Evolutionary conservation across 768 basidiomycete genomes (phyloP).

Genomic region (Pleurotus salmoneostramineus): DNA sequence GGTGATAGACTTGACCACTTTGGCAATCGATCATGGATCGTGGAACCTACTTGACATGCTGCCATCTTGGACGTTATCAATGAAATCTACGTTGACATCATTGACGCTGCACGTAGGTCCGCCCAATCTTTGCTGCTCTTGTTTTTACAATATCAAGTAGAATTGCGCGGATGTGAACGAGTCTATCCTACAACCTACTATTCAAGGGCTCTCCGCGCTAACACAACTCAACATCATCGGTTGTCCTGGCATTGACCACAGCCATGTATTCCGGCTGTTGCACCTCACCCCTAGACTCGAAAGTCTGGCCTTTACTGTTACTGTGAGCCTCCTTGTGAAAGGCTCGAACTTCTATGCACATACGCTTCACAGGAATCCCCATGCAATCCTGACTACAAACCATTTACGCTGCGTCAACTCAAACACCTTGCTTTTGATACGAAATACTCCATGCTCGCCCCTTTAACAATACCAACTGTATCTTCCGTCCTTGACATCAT

Average conservation of each 20-base stretch:
- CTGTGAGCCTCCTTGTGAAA: slow-evolving; percentile 33
- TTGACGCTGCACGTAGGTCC: slow-evolving; percentile 61
- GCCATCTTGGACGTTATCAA: slow-evolving; percentile 47
- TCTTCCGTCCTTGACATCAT: slow-evolving; percentile 26
- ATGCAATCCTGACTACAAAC: slow-evolving; percentile 20
- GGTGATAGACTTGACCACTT: slow-evolving; percentile 32
- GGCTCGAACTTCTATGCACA: slow-evolving; percentile 2
- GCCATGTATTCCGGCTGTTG: slow-evolving; percentile 39
- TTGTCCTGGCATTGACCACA: slow-evolving; percentile 56
- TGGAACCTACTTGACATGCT: slow-evolving; percentile 59
- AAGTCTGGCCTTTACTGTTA: slow-evolving; percentile 57
- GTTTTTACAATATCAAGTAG: slow-evolving; percentile 27
- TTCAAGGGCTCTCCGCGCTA: slow-evolving; percentile 50
- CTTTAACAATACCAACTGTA: slow-evolving; percentile 24
- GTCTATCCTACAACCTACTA: slow-evolving; percentile 39
- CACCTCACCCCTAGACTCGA: slow-evolving; percentile 50
- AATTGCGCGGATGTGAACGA: slow-evolving; percentile 53
- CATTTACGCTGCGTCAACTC: slow-evolving; percentile 35
- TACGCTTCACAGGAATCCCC: slow-evolving; percentile 29
- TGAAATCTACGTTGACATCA: slow-evolving; percentile 42
- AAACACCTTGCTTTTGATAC: slow-evolving; percentile 52
- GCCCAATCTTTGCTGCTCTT: neutral
- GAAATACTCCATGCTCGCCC: slow-evolving; percentile 27
- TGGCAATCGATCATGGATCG: slow-evolving; percentile 57
- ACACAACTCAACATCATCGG: slow-evolving; percentile 56